Evolutionary conservation across 768 basidiomycete species (phyloP).

Genomic region (Phlebiopsis flavidoalba): DNA sequence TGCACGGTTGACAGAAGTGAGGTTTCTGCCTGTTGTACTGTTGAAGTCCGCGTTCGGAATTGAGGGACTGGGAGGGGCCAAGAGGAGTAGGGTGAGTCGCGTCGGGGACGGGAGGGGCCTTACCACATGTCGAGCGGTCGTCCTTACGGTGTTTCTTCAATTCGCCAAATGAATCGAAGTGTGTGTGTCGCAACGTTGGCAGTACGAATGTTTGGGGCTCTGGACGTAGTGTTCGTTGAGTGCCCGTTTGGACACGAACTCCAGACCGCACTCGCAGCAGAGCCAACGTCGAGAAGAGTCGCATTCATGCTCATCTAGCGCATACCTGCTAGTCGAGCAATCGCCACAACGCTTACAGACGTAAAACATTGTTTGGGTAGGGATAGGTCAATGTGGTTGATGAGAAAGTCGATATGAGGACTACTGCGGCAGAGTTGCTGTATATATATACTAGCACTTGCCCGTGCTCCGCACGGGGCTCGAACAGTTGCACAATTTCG

Average conservation of each 20-base stretch:
- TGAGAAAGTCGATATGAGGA: too few species aligned
- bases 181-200: conserved; percentile 7
- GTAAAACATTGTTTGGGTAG: too few species aligned
- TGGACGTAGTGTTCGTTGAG: conserved; percentile 18
- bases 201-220: conserved; percentile 16
- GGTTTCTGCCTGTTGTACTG: conserved; percentile 10
- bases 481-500: too few species aligned
- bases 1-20: conserved; percentile 5
- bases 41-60: conserved; percentile 1
- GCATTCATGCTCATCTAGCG: conserved; percentile 22
- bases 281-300: conserved; percentile 32
- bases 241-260: conserved; percentile 30
- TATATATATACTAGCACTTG: too few species aligned
- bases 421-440: too few species aligned
- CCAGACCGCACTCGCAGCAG: conserved; percentile 41
- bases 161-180: conserved; percentile 5
- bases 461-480: too few species aligned
- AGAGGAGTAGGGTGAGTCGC: too few species aligned
- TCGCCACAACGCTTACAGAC: conserved; percentile 24
- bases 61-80: neutral
- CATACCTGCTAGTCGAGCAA: conserved; percentile 16
- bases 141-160: conserved; percentile 11
- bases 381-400: too few species aligned
- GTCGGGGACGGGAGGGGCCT: neutral
- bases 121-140: conserved; percentile 9